phyloP scores from a whole-genome alignment of 2,329 filamentous ascomycete genomes.

The Fusarium ambrosium region DNA sequence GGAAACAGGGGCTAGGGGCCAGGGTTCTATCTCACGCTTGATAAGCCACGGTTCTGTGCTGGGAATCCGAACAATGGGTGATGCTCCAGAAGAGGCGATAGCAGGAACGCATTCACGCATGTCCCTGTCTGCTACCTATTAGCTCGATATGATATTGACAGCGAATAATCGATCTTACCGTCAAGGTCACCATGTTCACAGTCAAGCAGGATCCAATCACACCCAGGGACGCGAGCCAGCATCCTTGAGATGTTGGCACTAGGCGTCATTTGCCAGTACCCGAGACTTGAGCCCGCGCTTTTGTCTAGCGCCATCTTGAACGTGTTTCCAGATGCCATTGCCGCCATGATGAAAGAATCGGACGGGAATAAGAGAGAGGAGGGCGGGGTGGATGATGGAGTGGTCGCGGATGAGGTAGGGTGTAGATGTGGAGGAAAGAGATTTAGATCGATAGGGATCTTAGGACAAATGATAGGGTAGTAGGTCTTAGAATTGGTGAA shows the following conservation, averaged over 20 bases:
- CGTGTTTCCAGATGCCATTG: constrained; percentile 6
- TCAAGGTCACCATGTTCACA: constrained; percentile 24
- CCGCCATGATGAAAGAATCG: neutral
- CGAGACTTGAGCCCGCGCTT: neutral
- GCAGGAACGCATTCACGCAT: constrained; percentile 24
- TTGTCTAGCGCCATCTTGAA: constrained; percentile 19
- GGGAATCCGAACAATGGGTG: constrained; percentile 21
- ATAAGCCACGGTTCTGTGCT: constrained; percentile 26
- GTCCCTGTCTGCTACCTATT: constrained; percentile 1
- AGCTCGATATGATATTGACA: neutral
- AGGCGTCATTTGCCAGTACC: constrained; percentile 25
- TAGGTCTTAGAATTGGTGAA: neutral
- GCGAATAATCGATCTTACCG: neutral
- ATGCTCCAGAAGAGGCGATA: constrained; percentile 24
- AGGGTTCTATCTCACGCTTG: neutral
- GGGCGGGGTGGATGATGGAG: neutral
- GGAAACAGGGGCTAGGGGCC: too few species aligned
- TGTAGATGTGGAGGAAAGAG: neutral
- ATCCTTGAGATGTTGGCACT: constrained; percentile 22
- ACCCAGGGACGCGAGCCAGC: constrained; percentile 19
- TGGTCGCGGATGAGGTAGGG: neutral
- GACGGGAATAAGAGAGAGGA: neutral
- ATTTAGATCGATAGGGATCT: too few species aligned
- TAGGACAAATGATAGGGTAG: neutral
- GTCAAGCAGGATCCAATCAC: constrained; percentile 19